A percentile compares a stretch with the other conserved stretches of the same genome.
These are phyloP conservation scores for Apophysomyces elegans DNA, from an alignment of 371 early-diverging fungal species.

Conservation along the genomic window DNA sequence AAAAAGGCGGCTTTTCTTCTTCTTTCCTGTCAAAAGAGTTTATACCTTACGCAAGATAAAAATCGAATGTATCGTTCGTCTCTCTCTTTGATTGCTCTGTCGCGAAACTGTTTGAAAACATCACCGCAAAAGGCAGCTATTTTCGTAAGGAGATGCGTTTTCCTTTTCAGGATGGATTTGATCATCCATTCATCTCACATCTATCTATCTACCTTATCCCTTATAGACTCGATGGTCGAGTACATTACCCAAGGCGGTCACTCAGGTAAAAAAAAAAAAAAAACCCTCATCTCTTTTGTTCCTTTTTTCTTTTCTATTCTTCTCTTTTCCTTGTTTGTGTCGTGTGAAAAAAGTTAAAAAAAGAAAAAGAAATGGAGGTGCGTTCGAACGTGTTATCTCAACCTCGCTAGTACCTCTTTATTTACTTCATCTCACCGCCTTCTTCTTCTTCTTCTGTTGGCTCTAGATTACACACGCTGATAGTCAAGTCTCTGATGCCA, in stretches of 20 bases:
- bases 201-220: neutral
- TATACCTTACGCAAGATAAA: too few species aligned
- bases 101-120: neutral
- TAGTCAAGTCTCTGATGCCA: slow-evolving; percentile 40
- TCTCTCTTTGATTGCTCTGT: neutral
- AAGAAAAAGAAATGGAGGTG: too few species aligned
- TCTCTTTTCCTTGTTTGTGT: neutral
- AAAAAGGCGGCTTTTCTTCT: neutral
- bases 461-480: slow-evolving; percentile 60
- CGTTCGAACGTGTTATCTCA: too few species aligned
- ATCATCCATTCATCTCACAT: neutral
- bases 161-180: too few species aligned
- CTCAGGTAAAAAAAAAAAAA: neutral
- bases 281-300: too few species aligned
- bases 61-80: neutral
- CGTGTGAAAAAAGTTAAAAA: neutral
- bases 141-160: neutral
- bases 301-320: too few species aligned
- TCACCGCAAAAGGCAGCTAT: neutral
- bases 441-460: too few species aligned
- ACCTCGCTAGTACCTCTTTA: too few species aligned
- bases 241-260: neutral
- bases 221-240: slow-evolving; percentile 5
- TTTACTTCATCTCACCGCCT: too few species aligned
- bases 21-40: neutral